These are phyloP conservation scores for Eimeria necatrix DNA, from an alignment of 169 alveolate species.

Conservation along the genomic window DNA sequence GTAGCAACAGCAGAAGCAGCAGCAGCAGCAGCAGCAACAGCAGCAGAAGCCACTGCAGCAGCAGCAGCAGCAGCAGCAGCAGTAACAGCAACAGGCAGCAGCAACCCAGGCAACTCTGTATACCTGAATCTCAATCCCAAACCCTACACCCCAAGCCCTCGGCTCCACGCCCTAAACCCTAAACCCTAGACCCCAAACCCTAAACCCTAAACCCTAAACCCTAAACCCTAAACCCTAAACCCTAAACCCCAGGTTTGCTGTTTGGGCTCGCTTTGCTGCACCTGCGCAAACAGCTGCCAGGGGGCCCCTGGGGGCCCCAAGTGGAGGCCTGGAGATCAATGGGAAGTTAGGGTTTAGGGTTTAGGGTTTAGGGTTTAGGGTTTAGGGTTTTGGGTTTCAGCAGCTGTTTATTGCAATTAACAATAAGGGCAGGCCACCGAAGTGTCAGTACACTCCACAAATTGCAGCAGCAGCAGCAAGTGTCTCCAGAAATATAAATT, in stretches of 20 bases:
- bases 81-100: constrained; percentile 34
- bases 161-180: constrained; percentile 77
- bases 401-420: too few species aligned
- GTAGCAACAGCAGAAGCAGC: constrained; percentile 31
- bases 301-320: background rate
- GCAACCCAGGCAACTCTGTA: constrained; percentile 49
- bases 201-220: constrained; percentile 22
- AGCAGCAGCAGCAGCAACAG: constrained; percentile 22
- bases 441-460: too few species aligned
- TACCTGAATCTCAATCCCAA: constrained; percentile 42
- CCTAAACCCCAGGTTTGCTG: background rate
- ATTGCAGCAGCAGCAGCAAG: too few species aligned
- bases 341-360: background rate
- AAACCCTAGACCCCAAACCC: constrained; percentile 76
- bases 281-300: background rate
- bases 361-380: background rate
- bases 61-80: constrained; percentile 49
- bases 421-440: too few species aligned
- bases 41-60: constrained; percentile 48
- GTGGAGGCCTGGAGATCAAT: background rate
- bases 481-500: too few species aligned
- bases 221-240: background rate
- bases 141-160: background rate
- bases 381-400: too few species aligned
- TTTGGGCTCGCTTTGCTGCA: background rate